phyloP scores from a whole-genome alignment of 176 grass and related monocot genomes.

The Themeda triandra region DNA sequence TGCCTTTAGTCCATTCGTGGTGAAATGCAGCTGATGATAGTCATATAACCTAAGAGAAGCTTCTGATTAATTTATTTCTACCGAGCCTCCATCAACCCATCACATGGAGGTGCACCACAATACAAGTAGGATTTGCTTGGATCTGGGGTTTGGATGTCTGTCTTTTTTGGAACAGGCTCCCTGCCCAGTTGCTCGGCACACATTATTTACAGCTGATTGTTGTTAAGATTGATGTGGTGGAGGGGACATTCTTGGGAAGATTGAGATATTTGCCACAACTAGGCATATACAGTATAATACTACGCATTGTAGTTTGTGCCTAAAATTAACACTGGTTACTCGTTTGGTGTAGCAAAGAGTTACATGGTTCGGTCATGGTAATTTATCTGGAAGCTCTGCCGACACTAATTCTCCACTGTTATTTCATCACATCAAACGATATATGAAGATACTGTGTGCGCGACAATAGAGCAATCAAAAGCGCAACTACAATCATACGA shows the following conservation, averaged over 20 bases:
- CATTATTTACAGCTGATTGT: constrained; percentile 40
- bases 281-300: constrained; percentile 28
- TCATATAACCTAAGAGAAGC: not conserved
- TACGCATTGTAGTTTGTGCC: constrained; percentile 35
- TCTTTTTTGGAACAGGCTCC: constrained; percentile 62
- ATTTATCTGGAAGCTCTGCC: not conserved
- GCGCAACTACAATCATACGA: not conserved
- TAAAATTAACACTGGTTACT: constrained; percentile 1
- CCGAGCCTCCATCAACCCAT: constrained; percentile 11
- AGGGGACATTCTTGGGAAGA: constrained; percentile 69
- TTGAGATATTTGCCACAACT: constrained; percentile 31
- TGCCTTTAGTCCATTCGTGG: constrained; percentile 75
- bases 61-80: not conserved
- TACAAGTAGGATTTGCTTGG: constrained; percentile 46
- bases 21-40: constrained; percentile 70
- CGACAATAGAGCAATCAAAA: not conserved
- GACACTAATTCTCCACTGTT: too few relatives aligned
- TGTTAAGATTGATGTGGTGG: constrained; percentile 41
- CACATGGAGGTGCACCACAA: constrained; percentile 5
- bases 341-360: not conserved
- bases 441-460: not conserved
- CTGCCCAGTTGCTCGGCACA: constrained; percentile 25
- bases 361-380: not conserved
- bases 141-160: constrained; percentile 62
- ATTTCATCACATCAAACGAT: not conserved